Evolutionary conservation across 371 early-diverging fungal genomes (phyloP), one percentile per base, ranked within the genome.

Genomic region (Mucor piriformis): DNA sequence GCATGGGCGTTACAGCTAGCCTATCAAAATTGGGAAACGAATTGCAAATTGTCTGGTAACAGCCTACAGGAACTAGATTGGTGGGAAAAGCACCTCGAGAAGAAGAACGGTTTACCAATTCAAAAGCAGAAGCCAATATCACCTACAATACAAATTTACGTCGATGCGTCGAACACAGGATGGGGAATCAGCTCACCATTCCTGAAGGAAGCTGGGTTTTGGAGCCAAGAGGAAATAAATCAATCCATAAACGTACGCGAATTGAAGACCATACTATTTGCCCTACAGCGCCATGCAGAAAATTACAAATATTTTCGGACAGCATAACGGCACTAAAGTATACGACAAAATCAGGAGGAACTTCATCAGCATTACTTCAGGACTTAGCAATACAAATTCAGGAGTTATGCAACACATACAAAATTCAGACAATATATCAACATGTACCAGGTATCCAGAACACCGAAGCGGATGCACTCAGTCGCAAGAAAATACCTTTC

Each of bases 311-410:
- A 1, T 56, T 32, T 11, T 13, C 50, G 0, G 66, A 70, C 64
- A 70, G 56, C 57, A 66, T 21, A 18, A 70, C 71, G 23, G 66
- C 62, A 1, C 24, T 70, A 7, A 66, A 66, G 29, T 70, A 70
- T 47, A 55, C 37, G 0, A 43, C 35, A n/a, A 63, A 64, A 33
- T 37, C 54, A 2, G 70, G 64, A 34, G 59, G 64, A 40, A 54
- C 54, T 2, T 12, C 42, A 6, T 54, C 54, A 54, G 4, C 10
- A 16, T 15, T 27, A 4, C 32, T 50, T 1, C 50, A 57, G 20
- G 42, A 50, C 25, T 23, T 57, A 16, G 50, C 58, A 24, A 16
- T 57, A 1, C 3, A 50, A 23, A 42, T 40, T 3, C 49, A 57
- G 20, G 42, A 50, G 16, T 3, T 57, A 15, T 27, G 34, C 40